A percentile compares a stretch with the other conserved stretches of the same genome.
Conservation (phyloP, 345 rosid species). For the Raphanus raphanistrum region DNA sequence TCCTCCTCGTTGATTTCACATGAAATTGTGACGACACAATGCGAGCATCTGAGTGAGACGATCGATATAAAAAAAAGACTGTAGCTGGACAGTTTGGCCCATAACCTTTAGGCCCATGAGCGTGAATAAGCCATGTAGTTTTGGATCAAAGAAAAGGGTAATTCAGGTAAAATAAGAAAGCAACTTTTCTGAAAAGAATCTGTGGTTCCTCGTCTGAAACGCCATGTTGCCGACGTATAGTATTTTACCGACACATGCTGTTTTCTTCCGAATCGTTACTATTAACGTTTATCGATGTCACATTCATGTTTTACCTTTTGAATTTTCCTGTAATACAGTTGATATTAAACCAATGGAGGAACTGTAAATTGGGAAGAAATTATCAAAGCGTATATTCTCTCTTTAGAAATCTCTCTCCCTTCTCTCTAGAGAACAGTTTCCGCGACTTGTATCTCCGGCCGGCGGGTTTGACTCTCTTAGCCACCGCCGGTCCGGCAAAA, state of each 20-base stretch:
- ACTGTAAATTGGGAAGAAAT: no score
- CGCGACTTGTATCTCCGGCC: no score
- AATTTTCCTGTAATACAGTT: not conserved
- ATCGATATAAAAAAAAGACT: not conserved
- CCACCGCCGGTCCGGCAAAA: no score
- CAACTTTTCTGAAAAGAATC: not conserved
- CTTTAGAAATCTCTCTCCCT: no score
- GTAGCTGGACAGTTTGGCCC: not conserved
- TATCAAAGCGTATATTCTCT: no score
- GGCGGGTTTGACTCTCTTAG: no score
- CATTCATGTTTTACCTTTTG: not conserved
- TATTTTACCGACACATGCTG: constrained; percentile 29
- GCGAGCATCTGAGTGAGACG: not conserved
- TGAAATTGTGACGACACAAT: not conserved
- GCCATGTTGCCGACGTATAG: constrained; percentile 18
- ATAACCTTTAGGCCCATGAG: not conserved
- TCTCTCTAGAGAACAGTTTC: no score
- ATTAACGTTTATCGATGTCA: not conserved
- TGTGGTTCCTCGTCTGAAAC: not conserved
- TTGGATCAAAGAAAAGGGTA: constrained; percentile 1
- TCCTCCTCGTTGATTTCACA: not conserved
- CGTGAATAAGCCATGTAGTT: not conserved
- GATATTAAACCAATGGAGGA: not conserved
- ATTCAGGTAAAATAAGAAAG: not conserved
- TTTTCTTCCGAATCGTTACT: not conserved